Evolutionary conservation across 179 eudicot species (phyloP).

Genomic region (Silene vulgaris): DNA sequence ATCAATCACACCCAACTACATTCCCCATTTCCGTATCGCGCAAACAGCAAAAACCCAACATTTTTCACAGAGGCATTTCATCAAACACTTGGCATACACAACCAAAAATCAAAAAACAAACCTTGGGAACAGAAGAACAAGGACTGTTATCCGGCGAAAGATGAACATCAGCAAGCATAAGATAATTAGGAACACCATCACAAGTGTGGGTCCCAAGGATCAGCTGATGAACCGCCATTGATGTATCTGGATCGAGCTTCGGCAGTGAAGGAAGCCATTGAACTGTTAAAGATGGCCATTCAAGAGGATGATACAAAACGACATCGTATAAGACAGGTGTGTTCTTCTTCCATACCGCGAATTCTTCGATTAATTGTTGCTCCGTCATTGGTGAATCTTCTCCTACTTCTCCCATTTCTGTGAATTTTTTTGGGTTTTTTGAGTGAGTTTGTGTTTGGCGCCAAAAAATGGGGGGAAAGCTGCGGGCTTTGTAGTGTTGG

Average conservation of each 20-base stretch:
- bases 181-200: constrained; percentile 61
- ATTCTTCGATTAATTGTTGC: constrained; percentile 62
- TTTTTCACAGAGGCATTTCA: constrained; percentile 30
- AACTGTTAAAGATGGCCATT: constrained; percentile 97
- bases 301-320: constrained; percentile 58
- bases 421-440: not conserved
- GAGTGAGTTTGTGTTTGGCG: constrained; percentile 14
- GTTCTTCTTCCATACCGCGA: constrained; percentile 86
- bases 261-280: constrained; percentile 64
- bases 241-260: constrained; percentile 29
- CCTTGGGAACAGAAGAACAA: constrained; percentile 48
- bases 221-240: constrained; percentile 51
- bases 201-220: constrained; percentile 88
- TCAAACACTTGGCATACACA: constrained; percentile 46
- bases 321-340: constrained; percentile 79
- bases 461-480: constrained; percentile 11
- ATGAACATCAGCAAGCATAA: constrained; percentile 63
- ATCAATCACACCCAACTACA: too few relatives aligned
- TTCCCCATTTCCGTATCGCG: not conserved
- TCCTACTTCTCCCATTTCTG: constrained; percentile 23
- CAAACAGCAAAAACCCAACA: not conserved
- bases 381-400: constrained; percentile 18
- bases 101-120: constrained; percentile 12
- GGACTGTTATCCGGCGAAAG: constrained; percentile 36
- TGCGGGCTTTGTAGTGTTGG: not conserved